Base-by-base conservation (phyloP, 192 early-diverging fungal species). In the Gigaspora rosea region DNA sequence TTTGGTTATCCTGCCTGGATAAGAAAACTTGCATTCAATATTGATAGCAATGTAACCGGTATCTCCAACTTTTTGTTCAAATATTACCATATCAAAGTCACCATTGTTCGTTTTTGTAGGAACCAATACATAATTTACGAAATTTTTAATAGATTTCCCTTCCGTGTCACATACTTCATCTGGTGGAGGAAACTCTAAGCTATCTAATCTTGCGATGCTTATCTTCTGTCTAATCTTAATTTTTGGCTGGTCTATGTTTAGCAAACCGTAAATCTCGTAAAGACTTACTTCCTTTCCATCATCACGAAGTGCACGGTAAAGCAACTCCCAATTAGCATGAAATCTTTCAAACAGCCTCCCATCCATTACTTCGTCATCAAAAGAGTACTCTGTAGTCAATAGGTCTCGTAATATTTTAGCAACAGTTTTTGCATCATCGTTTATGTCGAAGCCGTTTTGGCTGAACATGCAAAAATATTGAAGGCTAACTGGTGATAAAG, bases 21-120 rank as follows among this genome's bases (percentile, higher is more conserved):
- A 66, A 66, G 64, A 47, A 66, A 66, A 48, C 41, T n/a, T 66
- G 1, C 64, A 66, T 48, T 66, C 64, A 66, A 66, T 66, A 66
- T 48, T 66, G 13, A 66, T 66, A 16, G 41, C 41, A 66, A 66
- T 67, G 47, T 67, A 67, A 13, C 65, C 41, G 47, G 64, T 32
- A 3, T 67, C 41, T 16, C 32, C 64, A 6, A 11, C 36, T 18
- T 46, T 67, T 67, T 18, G 41, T 67, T 67, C 65, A 67, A 49
- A 67, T 67, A 67, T 67, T 5, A 67, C 46, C 65, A 67, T 67
- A 41, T 67, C 65, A 67, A 67, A 67, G 13, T 36, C 63, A 36
- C 65, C 32, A 22, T 67, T 67, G 6, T 47, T 67, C 7, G 15
- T 33, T 49, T 67, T 67, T 67, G 8, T 49, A 18, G 47, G 65